These are phyloP conservation scores for Monosporascus sp. DNA, from an alignment of 2,329 filamentous ascomycete genomes.

Conservation along the genomic window DNA sequence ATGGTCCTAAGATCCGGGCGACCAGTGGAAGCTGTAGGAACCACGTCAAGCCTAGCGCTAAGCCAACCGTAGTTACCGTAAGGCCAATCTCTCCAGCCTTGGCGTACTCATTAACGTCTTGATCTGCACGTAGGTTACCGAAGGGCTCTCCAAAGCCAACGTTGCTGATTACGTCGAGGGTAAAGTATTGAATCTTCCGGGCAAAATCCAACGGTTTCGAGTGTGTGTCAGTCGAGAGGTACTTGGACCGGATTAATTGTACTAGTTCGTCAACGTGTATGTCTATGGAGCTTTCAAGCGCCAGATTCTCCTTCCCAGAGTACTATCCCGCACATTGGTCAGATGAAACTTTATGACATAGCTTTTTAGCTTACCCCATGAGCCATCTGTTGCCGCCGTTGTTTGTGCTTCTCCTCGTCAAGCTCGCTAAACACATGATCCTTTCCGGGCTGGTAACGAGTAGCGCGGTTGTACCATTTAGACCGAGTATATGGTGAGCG, in stretches of 20 bases:
- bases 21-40: slow-evolving; percentile 14
- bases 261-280: slow-evolving; percentile 38
- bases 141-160: slow-evolving; percentile 46
- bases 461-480: slow-evolving; percentile 38
- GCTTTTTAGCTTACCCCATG: slow-evolving; percentile 34
- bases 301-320: slow-evolving; percentile 48
- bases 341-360: background rate
- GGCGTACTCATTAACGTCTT: slow-evolving; percentile 37
- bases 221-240: slow-evolving; percentile 16
- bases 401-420: slow-evolving; percentile 41
- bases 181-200: slow-evolving; percentile 42
- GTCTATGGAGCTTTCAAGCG: slow-evolving; percentile 45
- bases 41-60: slow-evolving; percentile 14
- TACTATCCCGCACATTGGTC: slow-evolving; percentile 32
- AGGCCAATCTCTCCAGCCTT: slow-evolving; percentile 9
- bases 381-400: slow-evolving; percentile 42
- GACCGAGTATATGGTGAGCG: slow-evolving; percentile 35
- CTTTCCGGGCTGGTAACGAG: slow-evolving; percentile 41
- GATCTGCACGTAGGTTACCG: slow-evolving; percentile 39
- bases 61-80: slow-evolving; percentile 26
- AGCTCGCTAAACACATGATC: slow-evolving; percentile 50
- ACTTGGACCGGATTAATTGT: slow-evolving; percentile 37
- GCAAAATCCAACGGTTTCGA: slow-evolving; percentile 38
- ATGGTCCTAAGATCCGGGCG: background rate
- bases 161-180: slow-evolving; percentile 47